Base-by-base conservation (phyloP, 176 grass and related monocot species). In the Bothriochloa decipiens region DNA sequence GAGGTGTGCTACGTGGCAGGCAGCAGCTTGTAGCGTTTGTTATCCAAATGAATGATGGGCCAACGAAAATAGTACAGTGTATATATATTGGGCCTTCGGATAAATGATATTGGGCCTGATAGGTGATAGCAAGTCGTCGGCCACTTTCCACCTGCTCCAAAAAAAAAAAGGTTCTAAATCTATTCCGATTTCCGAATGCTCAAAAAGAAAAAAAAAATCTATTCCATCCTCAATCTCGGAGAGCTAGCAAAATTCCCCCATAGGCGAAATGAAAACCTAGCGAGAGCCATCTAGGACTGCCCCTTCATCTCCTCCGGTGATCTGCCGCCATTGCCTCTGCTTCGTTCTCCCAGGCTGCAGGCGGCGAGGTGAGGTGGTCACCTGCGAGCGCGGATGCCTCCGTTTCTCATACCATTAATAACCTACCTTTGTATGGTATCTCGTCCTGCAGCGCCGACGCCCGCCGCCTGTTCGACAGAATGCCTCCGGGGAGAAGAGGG, bases 1-100 rank as follows among this genome's bases (percentile, higher is more conserved):
- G 35, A 65, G 68, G 53, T 65, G 58, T 39, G 88, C 74, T 67
- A 90, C 88, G 88, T 90, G 83, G 22, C 88, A 7, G 43, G 20
- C 66, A 15, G 74, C 5, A 45, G 73, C 32, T 43, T 42, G 77
- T 39, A 75, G 16, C 73, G 47, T 63, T 70, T n/a, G 78, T 69
- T 62, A 82, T 43, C 12, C 46, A 36, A 45, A 41, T 72, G 65
- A 43, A 42, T 22, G 7, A 52, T 72, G 50, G 52, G 68, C 80
- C 52, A 33, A 36, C 20, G 36, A 14, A 45, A 62, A 28, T 2
- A 33, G n/a, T n/a, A 76, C 11, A 53, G 50, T 53, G 46, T 47
- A 47, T 2, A 20, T 53, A n/a, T n/a, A 58, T 58, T n/a, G 55
- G 55, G 55, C 55, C 55, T 58, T 58, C 18, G 53, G 53, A 57